These are phyloP conservation scores for Aspergillus sp. DNA, from an alignment of 2,329 filamentous ascomycete genomes.

Conservation along the genomic window DNA sequence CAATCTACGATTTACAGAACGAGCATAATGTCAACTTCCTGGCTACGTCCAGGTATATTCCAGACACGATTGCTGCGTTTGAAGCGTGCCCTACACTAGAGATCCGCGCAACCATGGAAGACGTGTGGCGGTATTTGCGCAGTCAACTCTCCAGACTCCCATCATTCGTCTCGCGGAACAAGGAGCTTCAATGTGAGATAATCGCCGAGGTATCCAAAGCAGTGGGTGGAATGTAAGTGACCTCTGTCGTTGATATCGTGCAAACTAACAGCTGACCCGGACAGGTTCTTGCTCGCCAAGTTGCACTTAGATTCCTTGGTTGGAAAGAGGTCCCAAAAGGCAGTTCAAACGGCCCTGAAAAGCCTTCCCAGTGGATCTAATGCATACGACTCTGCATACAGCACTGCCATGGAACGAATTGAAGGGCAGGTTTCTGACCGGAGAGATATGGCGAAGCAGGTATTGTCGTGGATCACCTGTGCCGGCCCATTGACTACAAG, in stretches of 20 bases:
- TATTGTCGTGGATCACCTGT: conserved; percentile 44
- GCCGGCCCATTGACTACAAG: conserved; percentile 32
- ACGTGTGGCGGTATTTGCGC: conserved; percentile 21
- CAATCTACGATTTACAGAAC: conserved; percentile 22
- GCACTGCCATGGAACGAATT: conserved; percentile 45
- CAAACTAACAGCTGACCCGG: too few relatives aligned
- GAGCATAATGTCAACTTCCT: conserved; percentile 25
- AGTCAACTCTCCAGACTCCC: conserved; percentile 6
- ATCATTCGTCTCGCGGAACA: conserved; percentile 14
- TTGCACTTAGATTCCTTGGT: conserved; percentile 20
- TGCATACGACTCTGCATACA: conserved; percentile 33
- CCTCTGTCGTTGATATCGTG: background rate
- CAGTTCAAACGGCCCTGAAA: conserved; percentile 24
- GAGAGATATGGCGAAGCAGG: conserved; percentile 37
- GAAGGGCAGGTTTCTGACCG: conserved; percentile 33
- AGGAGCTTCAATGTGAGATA: conserved; percentile 22
- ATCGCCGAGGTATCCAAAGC: conserved; percentile 23
- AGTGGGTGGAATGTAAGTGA: conserved; percentile 34
- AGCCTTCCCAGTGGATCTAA: conserved; percentile 29
- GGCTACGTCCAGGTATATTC: conserved; percentile 32
- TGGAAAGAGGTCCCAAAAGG: conserved; percentile 22
- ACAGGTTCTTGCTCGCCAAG: conserved; percentile 26
- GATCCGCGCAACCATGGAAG: conserved; percentile 32
- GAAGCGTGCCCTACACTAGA: conserved; percentile 20
- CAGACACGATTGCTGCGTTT: conserved; percentile 25